Conservation (phyloP, 345 rosid species). For the Draba incana region DNA sequence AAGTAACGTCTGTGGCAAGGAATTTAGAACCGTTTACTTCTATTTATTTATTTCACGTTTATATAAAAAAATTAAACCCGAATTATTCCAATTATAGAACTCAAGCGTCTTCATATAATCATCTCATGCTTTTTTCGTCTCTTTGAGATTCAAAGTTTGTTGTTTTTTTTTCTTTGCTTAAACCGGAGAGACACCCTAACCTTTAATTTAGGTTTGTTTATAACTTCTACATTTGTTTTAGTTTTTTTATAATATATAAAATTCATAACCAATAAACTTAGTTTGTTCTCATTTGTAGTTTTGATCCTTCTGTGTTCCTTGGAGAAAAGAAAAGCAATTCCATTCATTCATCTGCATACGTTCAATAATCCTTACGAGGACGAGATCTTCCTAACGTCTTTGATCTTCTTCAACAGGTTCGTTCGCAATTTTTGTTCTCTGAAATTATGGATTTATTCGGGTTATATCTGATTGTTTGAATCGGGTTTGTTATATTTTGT, state of each 20-base stretch:
- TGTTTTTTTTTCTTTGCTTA: constrained; percentile 18
- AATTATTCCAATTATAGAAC: constrained; percentile 39
- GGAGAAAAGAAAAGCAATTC: neutral
- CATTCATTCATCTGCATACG: constrained; percentile 30
- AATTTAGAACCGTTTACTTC: constrained; percentile 37
- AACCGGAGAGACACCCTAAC: constrained; percentile 38
- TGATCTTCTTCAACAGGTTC: constrained; percentile 41
- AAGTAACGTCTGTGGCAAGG: constrained; percentile 59
- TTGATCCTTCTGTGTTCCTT: constrained; percentile 31
- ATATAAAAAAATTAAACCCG: neutral
- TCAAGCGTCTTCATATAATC: constrained; percentile 31
- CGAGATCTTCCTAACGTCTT: constrained; percentile 39
- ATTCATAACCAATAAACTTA: neutral
- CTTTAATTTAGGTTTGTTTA: constrained; percentile 21
- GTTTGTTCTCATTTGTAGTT: constrained; percentile 35
- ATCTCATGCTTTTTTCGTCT: constrained; percentile 6
- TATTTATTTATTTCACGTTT: constrained; percentile 1
- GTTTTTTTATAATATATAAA: neutral
- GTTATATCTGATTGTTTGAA: neutral
- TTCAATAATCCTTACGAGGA: constrained; percentile 16
- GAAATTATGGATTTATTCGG: neutral
- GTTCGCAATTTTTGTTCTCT: neutral
- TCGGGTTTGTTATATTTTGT: neutral
- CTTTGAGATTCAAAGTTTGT: constrained; percentile 26
- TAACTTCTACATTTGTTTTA: neutral